Conservation (phyloP, 345 rosid genomes). For the Euphorbia tirucalli region DNA sequence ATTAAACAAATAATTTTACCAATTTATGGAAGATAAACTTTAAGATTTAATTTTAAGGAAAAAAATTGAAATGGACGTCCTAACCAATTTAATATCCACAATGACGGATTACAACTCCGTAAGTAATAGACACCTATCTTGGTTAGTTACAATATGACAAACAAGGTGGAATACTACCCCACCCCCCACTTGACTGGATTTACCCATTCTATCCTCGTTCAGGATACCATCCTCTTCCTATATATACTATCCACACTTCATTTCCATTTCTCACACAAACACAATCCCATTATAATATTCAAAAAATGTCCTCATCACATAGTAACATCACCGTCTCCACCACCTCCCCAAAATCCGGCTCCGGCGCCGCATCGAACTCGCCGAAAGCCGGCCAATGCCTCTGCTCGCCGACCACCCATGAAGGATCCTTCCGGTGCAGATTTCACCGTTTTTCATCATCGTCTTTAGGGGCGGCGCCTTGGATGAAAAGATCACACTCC, state of each 20-base stretch:
- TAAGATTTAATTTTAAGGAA: too few relatives aligned
- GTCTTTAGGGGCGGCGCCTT: neutral
- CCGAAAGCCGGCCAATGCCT: slow-evolving; percentile 43
- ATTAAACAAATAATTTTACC: too few relatives aligned
- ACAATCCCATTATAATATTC: neutral
- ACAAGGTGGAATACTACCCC: neutral
- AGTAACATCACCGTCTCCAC: slow-evolving; percentile 18
- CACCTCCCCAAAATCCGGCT: slow-evolving; percentile 37
- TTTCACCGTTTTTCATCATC: slow-evolving; percentile 43
- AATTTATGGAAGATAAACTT: too few relatives aligned
- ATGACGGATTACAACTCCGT: neutral
- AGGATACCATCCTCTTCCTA: neutral
- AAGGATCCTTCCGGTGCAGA: slow-evolving; percentile 69
- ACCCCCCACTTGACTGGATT: neutral
- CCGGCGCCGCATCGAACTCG: neutral
- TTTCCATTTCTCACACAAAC: neutral
- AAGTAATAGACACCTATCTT: neutral
- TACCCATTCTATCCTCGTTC: neutral
- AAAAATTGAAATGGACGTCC: too few relatives aligned
- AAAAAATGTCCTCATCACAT: slow-evolving; percentile 18
- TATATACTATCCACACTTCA: neutral
- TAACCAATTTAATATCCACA: neutral
- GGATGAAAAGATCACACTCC: slow-evolving; percentile 56
- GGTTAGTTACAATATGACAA: slow-evolving; percentile 2
- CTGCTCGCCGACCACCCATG: slow-evolving; percentile 71